A percentile compares a stretch with the other conserved stretches of the same genome.
Conservation (phyloP, 345 rosid species). For the Melaleuca quinquenervia region DNA sequence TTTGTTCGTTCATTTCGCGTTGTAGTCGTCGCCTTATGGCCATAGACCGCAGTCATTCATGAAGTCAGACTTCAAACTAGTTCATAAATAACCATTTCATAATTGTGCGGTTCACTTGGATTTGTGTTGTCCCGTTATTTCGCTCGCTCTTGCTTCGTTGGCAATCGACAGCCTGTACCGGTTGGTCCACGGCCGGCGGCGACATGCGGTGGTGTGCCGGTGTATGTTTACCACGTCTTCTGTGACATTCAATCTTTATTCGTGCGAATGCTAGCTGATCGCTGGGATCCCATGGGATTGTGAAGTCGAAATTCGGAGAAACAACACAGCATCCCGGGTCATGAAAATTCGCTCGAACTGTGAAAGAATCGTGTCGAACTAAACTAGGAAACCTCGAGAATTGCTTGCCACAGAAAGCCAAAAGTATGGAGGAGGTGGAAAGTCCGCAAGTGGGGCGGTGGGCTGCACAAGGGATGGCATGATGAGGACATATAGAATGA, state of each 20-base stretch:
- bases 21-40: not conserved
- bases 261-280: not conserved
- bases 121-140: not conserved
- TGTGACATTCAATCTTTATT: not conserved
- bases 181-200: not conserved
- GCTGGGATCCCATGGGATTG: fast-evolving
- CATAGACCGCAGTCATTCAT: fast-evolving
- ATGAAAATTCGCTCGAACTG: not conserved
- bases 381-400: too few species aligned
- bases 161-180: not conserved
- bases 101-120: not conserved
- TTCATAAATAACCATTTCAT: fast-evolving
- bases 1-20: not conserved
- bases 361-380: not conserved
- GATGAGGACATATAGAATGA: not conserved
- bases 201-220: not conserved
- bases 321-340: fast-evolving
- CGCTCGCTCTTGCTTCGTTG: not conserved
- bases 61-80: not conserved
- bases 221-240: not conserved
- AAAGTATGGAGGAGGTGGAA: not conserved
- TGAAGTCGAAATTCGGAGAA: not conserved
- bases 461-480: too few species aligned
- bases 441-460: too few species aligned
- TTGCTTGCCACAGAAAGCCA: too few species aligned